Percentiles rank a stretch among this genome's conserved stretches.
phyloP scores from a whole-genome alignment of 371 early-diverging fungal genomes.

The Synchytrium microbalum region DNA sequence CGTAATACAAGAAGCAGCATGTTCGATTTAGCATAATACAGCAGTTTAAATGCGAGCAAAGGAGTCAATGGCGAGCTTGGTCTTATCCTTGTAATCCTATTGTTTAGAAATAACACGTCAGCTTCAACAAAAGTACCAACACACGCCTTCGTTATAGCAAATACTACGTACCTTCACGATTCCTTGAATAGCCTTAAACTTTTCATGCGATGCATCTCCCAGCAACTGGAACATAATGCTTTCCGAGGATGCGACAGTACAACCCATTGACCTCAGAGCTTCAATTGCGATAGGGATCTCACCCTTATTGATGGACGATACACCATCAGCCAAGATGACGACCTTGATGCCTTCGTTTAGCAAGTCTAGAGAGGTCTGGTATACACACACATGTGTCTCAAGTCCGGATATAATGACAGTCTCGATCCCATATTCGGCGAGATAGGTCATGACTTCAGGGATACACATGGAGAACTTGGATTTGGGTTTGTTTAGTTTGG shows the following conservation, averaged over 20 bases:
- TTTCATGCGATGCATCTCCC: constrained; percentile 65
- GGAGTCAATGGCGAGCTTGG: too few species aligned
- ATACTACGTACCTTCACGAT: constrained; percentile 76
- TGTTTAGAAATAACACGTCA: too few species aligned
- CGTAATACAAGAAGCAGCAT: too few species aligned
- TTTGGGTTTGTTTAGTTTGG: constrained; percentile 53
- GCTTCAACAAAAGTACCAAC: too few species aligned
- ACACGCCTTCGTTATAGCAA: too few species aligned
- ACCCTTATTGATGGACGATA: constrained; percentile 74
- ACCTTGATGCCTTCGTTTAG: constrained; percentile 63
- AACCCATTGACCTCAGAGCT: constrained; percentile 57
- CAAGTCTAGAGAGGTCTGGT: constrained; percentile 87
- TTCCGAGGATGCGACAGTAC: constrained; percentile 76
- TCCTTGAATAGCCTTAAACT: constrained; percentile 69
- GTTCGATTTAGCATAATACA: too few species aligned
- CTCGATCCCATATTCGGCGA: constrained; percentile 42
- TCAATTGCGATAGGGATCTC: constrained; percentile 80
- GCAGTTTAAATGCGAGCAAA: too few species aligned
- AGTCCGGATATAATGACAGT: constrained; percentile 86
- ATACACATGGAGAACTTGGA: constrained; percentile 87
- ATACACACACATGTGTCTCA: constrained; percentile 91
- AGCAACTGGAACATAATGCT: constrained; percentile 85
- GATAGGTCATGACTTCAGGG: constrained; percentile 53
- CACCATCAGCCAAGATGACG: constrained; percentile 82
- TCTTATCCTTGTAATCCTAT: too few species aligned